Percentiles rank a stretch among this genome's conserved stretches.
Evolutionary conservation across 495 filamentous ascomycete genomes (phyloP).

Genomic region (Tuber umbilicatum): DNA sequence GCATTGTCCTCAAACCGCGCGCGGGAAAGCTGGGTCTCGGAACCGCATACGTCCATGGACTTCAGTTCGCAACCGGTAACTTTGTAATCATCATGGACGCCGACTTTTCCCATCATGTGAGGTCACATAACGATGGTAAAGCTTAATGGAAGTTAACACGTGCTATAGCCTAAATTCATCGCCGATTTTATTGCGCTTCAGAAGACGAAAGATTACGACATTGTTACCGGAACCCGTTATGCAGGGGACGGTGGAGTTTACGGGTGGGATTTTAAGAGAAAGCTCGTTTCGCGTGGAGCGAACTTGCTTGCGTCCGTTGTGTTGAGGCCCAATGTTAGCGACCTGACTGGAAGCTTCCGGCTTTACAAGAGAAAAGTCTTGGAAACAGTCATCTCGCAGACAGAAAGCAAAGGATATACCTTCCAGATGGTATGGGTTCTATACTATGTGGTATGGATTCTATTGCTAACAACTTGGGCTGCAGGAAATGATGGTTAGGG

Average conservation of each 20-base stretch:
- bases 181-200: slow-evolving; percentile 41
- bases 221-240: slow-evolving; percentile 93
- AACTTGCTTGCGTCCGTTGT: slow-evolving; percentile 95
- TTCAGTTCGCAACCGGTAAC: slow-evolving; percentile 80
- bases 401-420: slow-evolving; percentile 89
- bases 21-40: slow-evolving; percentile 92
- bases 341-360: slow-evolving; percentile 89
- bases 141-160: neutral
- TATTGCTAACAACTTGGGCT: neutral
- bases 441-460: neutral
- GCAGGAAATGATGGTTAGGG: slow-evolving; percentile 58
- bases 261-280: slow-evolving; percentile 95
- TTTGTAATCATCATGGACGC: slow-evolving; percentile 99
- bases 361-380: slow-evolving; percentile 87
- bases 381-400: slow-evolving; percentile 80
- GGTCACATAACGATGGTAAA: slow-evolving; percentile 13
- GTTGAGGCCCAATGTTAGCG: slow-evolving; percentile 88
- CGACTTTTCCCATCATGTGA: slow-evolving; percentile 88
- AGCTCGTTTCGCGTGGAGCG: slow-evolving; percentile 81
- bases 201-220: slow-evolving; percentile 66
- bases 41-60: slow-evolving; percentile 92
- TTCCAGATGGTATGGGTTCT: slow-evolving; percentile 75
- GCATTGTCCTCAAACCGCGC: slow-evolving; percentile 76
- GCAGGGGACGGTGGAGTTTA: slow-evolving; percentile 85
- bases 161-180: slow-evolving; percentile 39